Percentiles rank a stretch among this genome's conserved stretches.
Evolutionary conservation across 2,329 filamentous ascomycete species (phyloP).

Genomic region (Penicillium thymicola): DNA sequence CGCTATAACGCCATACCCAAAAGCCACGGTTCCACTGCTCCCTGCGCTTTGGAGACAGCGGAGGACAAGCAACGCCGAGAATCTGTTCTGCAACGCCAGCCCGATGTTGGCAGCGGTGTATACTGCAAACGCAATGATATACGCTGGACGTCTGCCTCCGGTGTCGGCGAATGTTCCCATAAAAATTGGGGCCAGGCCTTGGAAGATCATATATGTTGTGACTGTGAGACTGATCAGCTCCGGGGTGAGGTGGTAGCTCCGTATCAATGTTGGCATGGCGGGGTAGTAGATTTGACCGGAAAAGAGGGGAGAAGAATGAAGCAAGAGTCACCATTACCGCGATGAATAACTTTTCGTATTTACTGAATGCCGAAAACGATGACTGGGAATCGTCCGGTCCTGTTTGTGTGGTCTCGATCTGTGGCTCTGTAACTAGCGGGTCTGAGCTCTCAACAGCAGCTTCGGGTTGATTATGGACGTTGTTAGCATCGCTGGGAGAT

Average conservation of each 20-base stretch:
- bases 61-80: constrained; percentile 28
- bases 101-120: constrained; percentile 34
- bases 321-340: constrained; percentile 39
- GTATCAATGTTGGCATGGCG: constrained; percentile 22
- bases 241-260: constrained; percentile 18
- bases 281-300: constrained; percentile 37
- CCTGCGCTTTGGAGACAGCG: constrained; percentile 32
- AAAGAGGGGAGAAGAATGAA: constrained; percentile 43
- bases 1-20: constrained; percentile 32
- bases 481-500: not conserved
- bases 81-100: constrained; percentile 31
- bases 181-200: constrained; percentile 31
- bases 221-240: constrained; percentile 31
- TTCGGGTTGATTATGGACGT: not conserved
- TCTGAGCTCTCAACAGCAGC: not conserved
- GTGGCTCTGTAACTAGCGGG: not conserved
- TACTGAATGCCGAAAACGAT: constrained; percentile 32
- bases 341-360: constrained; percentile 35
- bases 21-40: constrained; percentile 26
- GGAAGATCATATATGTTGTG: constrained; percentile 29
- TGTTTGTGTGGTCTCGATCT: not conserved
- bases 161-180: constrained; percentile 32
- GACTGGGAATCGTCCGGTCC: not conserved
- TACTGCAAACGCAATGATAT: constrained; percentile 26
- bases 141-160: constrained; percentile 31